Evolutionary conservation across 805 yeast genomes (phyloP), one percentile per base, ranked within the genome.

Genomic region (Monosporozyma servazzii): DNA sequence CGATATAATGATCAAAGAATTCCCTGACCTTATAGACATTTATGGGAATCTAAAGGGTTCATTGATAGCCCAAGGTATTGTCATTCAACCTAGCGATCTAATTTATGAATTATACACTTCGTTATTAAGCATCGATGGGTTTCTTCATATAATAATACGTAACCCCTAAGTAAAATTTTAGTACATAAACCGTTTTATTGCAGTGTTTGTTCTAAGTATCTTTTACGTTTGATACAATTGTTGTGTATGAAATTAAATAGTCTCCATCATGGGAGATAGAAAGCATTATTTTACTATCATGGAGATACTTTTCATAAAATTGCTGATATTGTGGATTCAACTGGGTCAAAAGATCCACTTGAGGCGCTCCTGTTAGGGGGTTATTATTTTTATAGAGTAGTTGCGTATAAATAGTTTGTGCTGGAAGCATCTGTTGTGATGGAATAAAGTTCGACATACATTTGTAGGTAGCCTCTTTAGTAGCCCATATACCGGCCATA

Each of bases 91-190:
- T 50, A 58, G 68, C 1, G 65, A 74, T 0, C 75, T 79, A 0
- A 48, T 84, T 4, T 62, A 61, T 9, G 80, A 76, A 3, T 54
- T 84, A 10, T 79, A 75, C 57, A 56, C 58, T 17, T 66, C 71
- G 33, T 69, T 78, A 48, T 65, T 72, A 54, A 79, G 76, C 53
- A 63, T 80, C 20, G 93, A 85, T 65, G 86, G 88, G 15, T 84
- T 82, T 60, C 61, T 86, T 47, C 88, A 86, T 56, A 18, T 59
- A 11, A 30, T 49, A n/a, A 15, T 21, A 30, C 13, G 20, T 20
- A 15, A 3, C 18, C 2, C 21, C 10, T 44, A 44, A 11, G 9
- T n/a, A 29, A 7, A n/a, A 44, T n/a, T 11, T 11, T n/a, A 7
- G 18, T 29, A 4, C n/a, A 33, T 15, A 13, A 5, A 13, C 17